phyloP scores from a whole-genome alignment of 305 asterid genomes.

The Fraxinus albicans region DNA sequence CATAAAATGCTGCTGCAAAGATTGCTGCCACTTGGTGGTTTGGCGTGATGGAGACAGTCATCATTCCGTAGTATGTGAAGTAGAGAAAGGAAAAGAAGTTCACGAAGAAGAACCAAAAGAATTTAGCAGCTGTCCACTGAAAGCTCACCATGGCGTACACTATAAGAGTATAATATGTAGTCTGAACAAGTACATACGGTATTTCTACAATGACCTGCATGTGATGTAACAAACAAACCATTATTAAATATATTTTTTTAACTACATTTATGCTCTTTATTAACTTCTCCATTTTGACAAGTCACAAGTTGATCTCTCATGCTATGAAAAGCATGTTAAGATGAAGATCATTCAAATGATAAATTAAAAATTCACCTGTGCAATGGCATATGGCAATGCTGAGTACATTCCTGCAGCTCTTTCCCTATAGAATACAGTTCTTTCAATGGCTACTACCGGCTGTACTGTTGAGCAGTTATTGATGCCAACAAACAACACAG shows the following conservation, averaged over 20 bases:
- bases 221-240: neutral
- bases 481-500: conserved; percentile 61
- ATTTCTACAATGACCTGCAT: conserved; percentile 58
- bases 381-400: conserved; percentile 65
- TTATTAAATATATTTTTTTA: neutral
- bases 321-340: neutral
- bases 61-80: conserved; percentile 83
- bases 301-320: neutral
- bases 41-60: conserved; percentile 76
- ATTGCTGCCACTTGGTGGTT: conserved; percentile 67
- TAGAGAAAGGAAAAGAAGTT: conserved; percentile 66
- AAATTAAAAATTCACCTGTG: conserved; percentile 44
- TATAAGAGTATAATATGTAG: conserved; percentile 52
- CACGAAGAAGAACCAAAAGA: conserved; percentile 69
- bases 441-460: conserved; percentile 56
- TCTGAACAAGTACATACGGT: conserved; percentile 60
- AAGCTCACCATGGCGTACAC: conserved; percentile 71
- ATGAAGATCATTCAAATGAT: neutral
- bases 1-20: conserved; percentile 63
- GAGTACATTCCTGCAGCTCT: conserved; percentile 75
- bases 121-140: conserved; percentile 64
- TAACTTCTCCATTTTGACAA: neutral
- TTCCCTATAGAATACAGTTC: conserved; percentile 68
- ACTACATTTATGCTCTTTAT: neutral
- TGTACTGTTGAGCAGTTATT: conserved; percentile 61